Evolutionary conservation across 2,329 filamentous ascomycete genomes (phyloP), one percentile per base, ranked within the genome.

Genomic region (Beauveria pseudobassiana): DNA sequence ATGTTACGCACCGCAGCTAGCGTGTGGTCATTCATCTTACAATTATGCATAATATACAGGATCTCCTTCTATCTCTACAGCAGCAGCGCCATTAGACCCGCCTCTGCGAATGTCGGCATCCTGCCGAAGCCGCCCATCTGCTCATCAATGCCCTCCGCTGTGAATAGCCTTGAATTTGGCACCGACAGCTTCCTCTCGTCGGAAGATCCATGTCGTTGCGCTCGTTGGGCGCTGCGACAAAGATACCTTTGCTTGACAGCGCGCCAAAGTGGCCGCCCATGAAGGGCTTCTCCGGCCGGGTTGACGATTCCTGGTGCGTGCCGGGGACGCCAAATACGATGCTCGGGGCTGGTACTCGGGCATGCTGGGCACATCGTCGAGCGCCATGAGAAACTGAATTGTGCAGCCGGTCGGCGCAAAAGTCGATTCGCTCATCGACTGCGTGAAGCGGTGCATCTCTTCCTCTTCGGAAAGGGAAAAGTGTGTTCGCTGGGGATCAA

Each of bases 401-500:
- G 75, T 81, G 16, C 88, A 85, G 8, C 87, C 88, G 5, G 85
- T 80, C 28, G 80, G 79, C 6, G 85, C 84, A 61, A 90, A 80
- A 50, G 84, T 81, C 9, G 66, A 70, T 49, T 71, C 72, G 55
- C 67, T 69, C 67, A 85, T 78, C 10, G 78, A 77, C 51, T 76
- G 74, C 65, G 85, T 79, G 64, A 86, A 85, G 64, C 73, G 76
- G 42, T 81, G 75, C 65, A 87, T 77, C 57, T 79, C 76, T 22
- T 83, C 79, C 40, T 84, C 76, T 45, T 81, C 78, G 1, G 75
- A 71, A 0, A 72, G 57, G 8, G 77, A 70, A 20, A 76, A 75
- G 67, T 83, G 82, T 22, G 72, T 78, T 18, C 77, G 80, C 65
- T 90, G 82, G 3, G 91, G 89, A 69, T 95, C 90, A 4, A 96